Conservation (phyloP, 106 monocot species). For the Gastrodia elata region DNA sequence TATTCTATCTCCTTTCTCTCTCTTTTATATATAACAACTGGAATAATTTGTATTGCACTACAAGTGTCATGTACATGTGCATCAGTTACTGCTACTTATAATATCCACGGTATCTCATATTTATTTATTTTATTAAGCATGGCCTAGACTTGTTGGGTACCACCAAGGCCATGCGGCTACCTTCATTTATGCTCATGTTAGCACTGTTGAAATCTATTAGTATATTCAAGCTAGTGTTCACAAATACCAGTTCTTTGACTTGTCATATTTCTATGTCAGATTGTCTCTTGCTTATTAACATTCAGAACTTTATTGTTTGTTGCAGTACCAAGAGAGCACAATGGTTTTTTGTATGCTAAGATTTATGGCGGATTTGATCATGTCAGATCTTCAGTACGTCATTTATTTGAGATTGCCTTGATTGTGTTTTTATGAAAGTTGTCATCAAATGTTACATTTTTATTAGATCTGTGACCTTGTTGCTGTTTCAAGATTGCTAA, state of each 20-base stretch:
- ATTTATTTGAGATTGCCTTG: slow-evolving; percentile 2
- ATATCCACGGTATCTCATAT: too few relatives aligned
- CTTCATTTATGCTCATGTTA: too few relatives aligned
- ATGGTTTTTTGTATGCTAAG: slow-evolving; percentile 77
- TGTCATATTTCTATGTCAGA: neutral
- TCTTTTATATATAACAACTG: too few relatives aligned
- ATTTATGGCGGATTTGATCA: slow-evolving; percentile 87
- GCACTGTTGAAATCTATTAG: neutral
- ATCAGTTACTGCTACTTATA: too few relatives aligned
- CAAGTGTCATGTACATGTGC: too few relatives aligned
- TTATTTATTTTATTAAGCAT: too few relatives aligned
- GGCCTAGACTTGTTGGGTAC: too few relatives aligned
- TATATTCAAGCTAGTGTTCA: neutral
- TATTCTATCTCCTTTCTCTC: too few relatives aligned
- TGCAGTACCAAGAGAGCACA: slow-evolving; percentile 47
- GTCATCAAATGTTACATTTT: slow-evolving; percentile 17
- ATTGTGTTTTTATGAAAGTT: neutral
- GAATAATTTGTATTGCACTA: too few relatives aligned
- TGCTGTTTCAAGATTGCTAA: slow-evolving; percentile 63
- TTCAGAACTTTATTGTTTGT: slow-evolving; percentile 15
- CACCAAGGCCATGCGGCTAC: too few relatives aligned
- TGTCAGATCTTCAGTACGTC: slow-evolving; percentile 74
- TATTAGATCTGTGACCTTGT: slow-evolving; percentile 88
- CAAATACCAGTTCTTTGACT: neutral
- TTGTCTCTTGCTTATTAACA: neutral